Percentiles rank a stretch among this genome's conserved stretches.
phyloP scores from a whole-genome alignment of 257 asterid species.

The Solanum clarkiae region DNA sequence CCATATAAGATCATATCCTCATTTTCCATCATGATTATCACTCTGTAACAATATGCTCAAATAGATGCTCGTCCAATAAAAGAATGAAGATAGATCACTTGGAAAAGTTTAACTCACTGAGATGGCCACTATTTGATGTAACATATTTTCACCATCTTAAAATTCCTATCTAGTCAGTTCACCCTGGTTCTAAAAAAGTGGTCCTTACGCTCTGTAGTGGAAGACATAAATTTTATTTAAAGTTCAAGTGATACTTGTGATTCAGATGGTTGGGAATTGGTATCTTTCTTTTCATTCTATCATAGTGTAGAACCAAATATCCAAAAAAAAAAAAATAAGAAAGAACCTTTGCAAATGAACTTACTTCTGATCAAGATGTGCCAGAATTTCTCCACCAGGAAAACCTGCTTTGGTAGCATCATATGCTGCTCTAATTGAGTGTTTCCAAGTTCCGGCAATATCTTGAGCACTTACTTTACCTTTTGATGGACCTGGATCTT shows the following conservation, averaged over 20 bases:
- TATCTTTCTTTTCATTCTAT: neutral
- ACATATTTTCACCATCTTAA: neutral
- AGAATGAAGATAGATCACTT: neutral
- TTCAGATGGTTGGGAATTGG: neutral
- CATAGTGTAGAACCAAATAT: neutral
- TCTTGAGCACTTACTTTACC: constrained; percentile 26
- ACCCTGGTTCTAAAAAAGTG: neutral
- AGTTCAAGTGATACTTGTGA: neutral
- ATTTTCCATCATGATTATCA: neutral
- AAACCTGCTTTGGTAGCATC: constrained; percentile 73
- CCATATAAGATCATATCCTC: neutral
- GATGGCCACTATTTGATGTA: neutral
- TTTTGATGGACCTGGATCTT: constrained; percentile 68
- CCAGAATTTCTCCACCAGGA: constrained; percentile 80
- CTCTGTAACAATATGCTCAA: neutral
- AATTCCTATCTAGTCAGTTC: neutral
- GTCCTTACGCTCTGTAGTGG: neutral
- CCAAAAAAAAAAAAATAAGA: neutral
- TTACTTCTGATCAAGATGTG: constrained; percentile 96
- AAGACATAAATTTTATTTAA: neutral
- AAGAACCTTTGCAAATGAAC: neutral
- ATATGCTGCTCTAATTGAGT: constrained; percentile 69
- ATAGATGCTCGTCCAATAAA: neutral
- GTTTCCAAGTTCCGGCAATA: constrained; percentile 84
- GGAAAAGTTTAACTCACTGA: neutral